Evolutionary conservation across 108 stramenopile species (phyloP).

Genomic region (Ochromonas danica): DNA sequence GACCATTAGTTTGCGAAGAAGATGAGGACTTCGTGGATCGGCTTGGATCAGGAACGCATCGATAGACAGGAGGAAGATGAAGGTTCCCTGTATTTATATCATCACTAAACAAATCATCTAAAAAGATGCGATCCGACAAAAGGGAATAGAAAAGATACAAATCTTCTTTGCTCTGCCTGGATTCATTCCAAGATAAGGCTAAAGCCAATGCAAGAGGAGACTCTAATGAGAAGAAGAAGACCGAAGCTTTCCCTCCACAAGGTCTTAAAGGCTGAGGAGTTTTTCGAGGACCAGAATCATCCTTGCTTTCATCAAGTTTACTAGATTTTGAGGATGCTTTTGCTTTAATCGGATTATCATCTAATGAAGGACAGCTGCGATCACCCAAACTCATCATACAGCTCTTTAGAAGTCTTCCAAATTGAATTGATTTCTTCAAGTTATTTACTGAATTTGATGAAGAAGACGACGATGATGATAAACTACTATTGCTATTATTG

Average conservation of each 20-base stretch:
- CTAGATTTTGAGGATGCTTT: too few species aligned
- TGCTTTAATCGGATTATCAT: not conserved
- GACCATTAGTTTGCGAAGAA: not conserved
- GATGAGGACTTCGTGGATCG: too few species aligned
- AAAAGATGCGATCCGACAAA: not conserved
- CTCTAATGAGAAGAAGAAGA: not conserved
- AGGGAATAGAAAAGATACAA: not conserved
- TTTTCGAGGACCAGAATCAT: too few species aligned
- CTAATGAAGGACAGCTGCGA: not conserved
- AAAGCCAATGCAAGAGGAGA: slow-evolving; percentile 6
- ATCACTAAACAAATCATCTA: not conserved
- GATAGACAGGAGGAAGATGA: not conserved
- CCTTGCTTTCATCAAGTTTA: too few species aligned
- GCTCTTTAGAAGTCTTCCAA: not conserved
- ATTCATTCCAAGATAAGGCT: not conserved
- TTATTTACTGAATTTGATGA: not conserved
- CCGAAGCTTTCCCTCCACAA: slow-evolving; percentile 6
- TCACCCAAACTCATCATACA: not conserved
- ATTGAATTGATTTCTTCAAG: not conserved
- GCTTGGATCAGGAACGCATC: too few species aligned
- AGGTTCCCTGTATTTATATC: not conserved
- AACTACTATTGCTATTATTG: too few species aligned
- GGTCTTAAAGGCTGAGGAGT: too few species aligned
- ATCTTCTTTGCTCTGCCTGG: not conserved
- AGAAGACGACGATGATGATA: too few species aligned